A percentile compares a stretch with the other conserved stretches of the same genome.
These are phyloP conservation scores for Penicillium fuscoglaucum DNA, from an alignment of 2,329 filamentous ascomycete genomes.

Conservation along the genomic window DNA sequence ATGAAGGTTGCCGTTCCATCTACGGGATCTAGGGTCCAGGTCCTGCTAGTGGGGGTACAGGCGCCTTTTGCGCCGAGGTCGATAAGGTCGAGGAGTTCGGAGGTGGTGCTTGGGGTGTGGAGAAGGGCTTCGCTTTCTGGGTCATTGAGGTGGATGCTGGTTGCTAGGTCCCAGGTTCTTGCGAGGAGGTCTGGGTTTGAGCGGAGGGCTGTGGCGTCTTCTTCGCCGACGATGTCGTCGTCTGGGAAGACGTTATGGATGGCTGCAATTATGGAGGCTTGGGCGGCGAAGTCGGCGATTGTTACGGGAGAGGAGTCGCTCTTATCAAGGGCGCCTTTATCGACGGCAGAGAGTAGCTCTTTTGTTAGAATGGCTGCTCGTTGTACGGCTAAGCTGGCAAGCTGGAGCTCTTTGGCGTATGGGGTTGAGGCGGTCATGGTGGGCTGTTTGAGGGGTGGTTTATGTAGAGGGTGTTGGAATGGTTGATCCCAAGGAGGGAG, in stretches of 20 bases:
- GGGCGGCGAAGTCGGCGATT: slow-evolving; percentile 63
- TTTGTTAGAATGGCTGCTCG: slow-evolving; percentile 61
- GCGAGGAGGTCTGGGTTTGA: slow-evolving; percentile 50
- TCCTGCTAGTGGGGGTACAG: slow-evolving; percentile 43
- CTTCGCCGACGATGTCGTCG: slow-evolving; percentile 63
- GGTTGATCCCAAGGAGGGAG: background rate
- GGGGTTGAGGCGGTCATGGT: slow-evolving; percentile 27
- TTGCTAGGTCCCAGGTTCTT: slow-evolving; percentile 59
- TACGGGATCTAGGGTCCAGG: slow-evolving; percentile 66
- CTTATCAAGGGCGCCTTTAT: slow-evolving; percentile 57
- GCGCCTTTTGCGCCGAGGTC: slow-evolving; percentile 55
- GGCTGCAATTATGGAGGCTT: slow-evolving; percentile 61
- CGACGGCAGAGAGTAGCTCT: slow-evolving; percentile 50
- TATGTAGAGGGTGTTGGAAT: background rate
- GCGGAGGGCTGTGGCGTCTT: slow-evolving; percentile 57
- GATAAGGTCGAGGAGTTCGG: slow-evolving; percentile 63
- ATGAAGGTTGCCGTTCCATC: slow-evolving; percentile 66
- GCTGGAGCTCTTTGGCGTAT: slow-evolving; percentile 39
- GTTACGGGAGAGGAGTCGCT: slow-evolving; percentile 62
- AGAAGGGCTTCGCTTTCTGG: slow-evolving; percentile 37
- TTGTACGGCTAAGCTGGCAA: slow-evolving; percentile 52
- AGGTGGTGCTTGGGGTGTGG: slow-evolving; percentile 46
- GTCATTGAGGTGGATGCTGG: slow-evolving; percentile 36
- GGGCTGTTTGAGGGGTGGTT: background rate
- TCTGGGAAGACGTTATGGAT: slow-evolving; percentile 55